Conservation (phyloP, 2,329 filamentous ascomycete genomes). For the Zymoseptoria ardabiliae region DNA sequence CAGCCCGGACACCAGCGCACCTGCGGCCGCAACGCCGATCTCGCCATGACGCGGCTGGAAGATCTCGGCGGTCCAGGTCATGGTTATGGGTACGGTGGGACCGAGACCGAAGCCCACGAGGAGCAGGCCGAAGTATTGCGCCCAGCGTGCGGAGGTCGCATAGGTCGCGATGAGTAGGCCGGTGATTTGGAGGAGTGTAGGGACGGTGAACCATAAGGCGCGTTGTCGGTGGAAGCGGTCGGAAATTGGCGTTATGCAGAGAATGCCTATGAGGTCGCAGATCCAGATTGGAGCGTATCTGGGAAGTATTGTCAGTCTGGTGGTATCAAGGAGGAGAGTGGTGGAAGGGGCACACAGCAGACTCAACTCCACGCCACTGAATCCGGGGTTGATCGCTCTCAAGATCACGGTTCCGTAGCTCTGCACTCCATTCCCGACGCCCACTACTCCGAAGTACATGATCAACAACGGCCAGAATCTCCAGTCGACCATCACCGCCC, state of each 20-base stretch:
- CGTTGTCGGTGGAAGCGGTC: constrained; percentile 79
- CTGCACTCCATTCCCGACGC: constrained; percentile 84
- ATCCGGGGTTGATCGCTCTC: constrained; percentile 62
- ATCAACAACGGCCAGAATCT: constrained; percentile 75
- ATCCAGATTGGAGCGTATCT: constrained; percentile 48
- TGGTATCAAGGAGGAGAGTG: not conserved
- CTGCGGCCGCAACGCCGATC: constrained; percentile 79
- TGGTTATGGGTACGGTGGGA: constrained; percentile 84
- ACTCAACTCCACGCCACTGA: constrained; percentile 69
- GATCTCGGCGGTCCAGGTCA: constrained; percentile 88
- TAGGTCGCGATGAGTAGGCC: constrained; percentile 77
- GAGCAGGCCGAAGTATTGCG: constrained; percentile 78
- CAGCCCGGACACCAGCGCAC: constrained; percentile 76
- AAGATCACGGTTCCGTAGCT: constrained; percentile 86
- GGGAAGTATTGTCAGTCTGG: not conserved
- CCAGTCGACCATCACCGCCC: constrained; percentile 71
- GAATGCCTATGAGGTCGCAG: constrained; percentile 71
- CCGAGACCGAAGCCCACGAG: constrained; percentile 87
- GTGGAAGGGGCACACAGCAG: constrained; percentile 74
- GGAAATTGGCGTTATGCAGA: constrained; percentile 75
- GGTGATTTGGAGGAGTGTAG: constrained; percentile 70
- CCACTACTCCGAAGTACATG: constrained; percentile 95
- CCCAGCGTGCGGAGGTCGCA: constrained; percentile 61
- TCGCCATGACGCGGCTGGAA: constrained; percentile 86
- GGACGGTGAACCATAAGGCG: constrained; percentile 71